Evolutionary conservation across 2,329 filamentous ascomycete species (phyloP), one percentile per base, ranked within the genome.

Genomic region (Aspergillus aculeatus): DNA sequence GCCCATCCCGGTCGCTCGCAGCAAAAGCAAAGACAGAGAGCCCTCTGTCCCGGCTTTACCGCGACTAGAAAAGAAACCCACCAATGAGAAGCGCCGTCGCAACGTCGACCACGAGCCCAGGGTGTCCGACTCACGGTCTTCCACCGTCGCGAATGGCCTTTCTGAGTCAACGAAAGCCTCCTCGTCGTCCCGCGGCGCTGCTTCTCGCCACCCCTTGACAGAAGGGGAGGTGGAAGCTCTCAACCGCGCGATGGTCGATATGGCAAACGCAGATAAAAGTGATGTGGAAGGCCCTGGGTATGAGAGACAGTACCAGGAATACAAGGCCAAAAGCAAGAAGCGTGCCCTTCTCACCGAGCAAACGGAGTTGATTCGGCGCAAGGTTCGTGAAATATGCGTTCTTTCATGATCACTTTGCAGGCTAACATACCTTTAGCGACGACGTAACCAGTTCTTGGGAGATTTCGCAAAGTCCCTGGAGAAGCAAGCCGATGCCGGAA

Each of bases 401-500:
- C 26, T 19, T 47, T 6, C 50, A 11, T 21, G 14, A 16, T 16
- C 4, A 6, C 14, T 16, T 44, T 5, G n/a, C 19, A 49, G 60
- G 61, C 63, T 68, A 60, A 66, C 53, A 44, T 24, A 50, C n/a
- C 3, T 73, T 72, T 52, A 88, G 90, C 75, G 89, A 81, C 79
- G 85, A 76, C 75, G 84, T 72, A 66, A 81, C 70, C 69, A 84
- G 78, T 75, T 85, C 75, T 69, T 87, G 73, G 74, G 87, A 35
- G 80, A 80, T 49, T 78, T 84, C 57, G 80, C 82, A 60, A 81
- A 83, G 60, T 78, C 88, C 56, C 84, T 97, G 54, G 81, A 82
- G 57, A 81, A 81, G 48, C 90, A 94, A 69, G 86, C 89, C 53
- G 83, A 87, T 54, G 82, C 86, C 19, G 91, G 91, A 44, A 90